Evolutionary conservation across 768 basidiomycete genomes (phyloP), one percentile per base, ranked within the genome.

Genomic region (Mycena olivaceomarginata): DNA sequence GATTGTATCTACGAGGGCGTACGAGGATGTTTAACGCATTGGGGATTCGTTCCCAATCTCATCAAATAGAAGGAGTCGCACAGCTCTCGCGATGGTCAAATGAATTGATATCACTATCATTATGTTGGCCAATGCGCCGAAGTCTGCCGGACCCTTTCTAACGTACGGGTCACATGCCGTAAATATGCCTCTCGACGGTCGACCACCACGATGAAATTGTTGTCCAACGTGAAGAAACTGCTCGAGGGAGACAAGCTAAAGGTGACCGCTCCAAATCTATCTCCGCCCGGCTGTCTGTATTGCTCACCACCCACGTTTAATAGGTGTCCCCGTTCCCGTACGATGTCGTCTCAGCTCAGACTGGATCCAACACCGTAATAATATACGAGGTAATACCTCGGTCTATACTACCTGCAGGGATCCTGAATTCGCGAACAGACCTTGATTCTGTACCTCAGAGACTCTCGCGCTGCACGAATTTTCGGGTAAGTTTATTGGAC

Each of bases 131-230:
- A 15, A 48, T 22, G 53, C 53, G 53, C 53, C 53, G 53, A 56
- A 56, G 2, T 56, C 53, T 56, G 53, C 53, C 53, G 53, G 22
- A 56, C 53, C 53, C 22, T 56, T 56, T 22, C 25, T 59, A 59
- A 59, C 57, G 57, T 59, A 59, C 57, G 31, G 57, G 57, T 59
- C 57, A 31, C 57, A 31, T 59, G 57, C 15, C 57, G 57, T 37
- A 37, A 59, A 59, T 59, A 31, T 59, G 57, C 57, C 57, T 59
- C 57, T 59, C 57, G 57, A 59, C 25, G 57, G 57, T 59, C 57
- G 57, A 59, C 57, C 57, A 59, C 57, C 57, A 59, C 57, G 25
- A 59, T 59, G 57, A 59, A 37, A 15, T 15, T 59, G 57, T 59
- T 59, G 57, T 5, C 25, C 57, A 37, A 12, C 57, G 57, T 59